phyloP scores from a whole-genome alignment of 1,284 basidiomycete species.

The Sphaerobolus stellatus region DNA sequence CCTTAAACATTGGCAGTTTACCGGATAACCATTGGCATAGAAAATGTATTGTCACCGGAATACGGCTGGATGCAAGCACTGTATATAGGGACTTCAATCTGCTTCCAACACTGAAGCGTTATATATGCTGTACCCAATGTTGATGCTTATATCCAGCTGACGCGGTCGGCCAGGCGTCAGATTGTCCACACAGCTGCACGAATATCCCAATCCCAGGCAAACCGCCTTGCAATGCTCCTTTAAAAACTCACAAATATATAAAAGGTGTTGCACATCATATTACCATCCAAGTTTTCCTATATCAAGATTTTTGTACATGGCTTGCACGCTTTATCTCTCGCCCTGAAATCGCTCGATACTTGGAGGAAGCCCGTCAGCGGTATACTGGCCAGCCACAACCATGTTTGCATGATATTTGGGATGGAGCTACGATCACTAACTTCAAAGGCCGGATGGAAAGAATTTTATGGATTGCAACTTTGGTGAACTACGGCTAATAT shows the following conservation, averaged over 20 bases:
- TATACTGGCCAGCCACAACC: neutral
- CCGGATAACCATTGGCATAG: too few relatives aligned
- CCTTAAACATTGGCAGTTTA: too few relatives aligned
- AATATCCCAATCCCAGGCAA: neutral
- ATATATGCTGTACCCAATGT: conserved; percentile 18
- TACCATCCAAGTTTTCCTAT: neutral
- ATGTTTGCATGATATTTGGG: conserved; percentile 13
- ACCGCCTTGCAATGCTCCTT: neutral
- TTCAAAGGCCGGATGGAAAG: neutral
- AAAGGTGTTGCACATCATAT: neutral
- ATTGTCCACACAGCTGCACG: neutral
- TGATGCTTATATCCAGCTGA: conserved; percentile 6
- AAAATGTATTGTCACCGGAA: too few relatives aligned
- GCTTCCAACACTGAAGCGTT: conserved; percentile 13
- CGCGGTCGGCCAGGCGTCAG: neutral
- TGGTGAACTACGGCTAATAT: neutral
- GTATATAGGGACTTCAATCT: conserved; percentile 14
- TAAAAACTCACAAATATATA: neutral
- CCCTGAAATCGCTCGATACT: neutral
- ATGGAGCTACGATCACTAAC: neutral
- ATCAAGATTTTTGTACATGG: neutral
- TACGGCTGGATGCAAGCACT: too few relatives aligned
- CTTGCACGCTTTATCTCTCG: neutral
- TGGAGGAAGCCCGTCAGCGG: conserved; percentile 1
- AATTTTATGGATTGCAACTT: neutral